These are phyloP conservation scores for Yamadazyma oceani DNA, from an alignment of 1,139 yeast genomes.

Conservation along the genomic window DNA sequence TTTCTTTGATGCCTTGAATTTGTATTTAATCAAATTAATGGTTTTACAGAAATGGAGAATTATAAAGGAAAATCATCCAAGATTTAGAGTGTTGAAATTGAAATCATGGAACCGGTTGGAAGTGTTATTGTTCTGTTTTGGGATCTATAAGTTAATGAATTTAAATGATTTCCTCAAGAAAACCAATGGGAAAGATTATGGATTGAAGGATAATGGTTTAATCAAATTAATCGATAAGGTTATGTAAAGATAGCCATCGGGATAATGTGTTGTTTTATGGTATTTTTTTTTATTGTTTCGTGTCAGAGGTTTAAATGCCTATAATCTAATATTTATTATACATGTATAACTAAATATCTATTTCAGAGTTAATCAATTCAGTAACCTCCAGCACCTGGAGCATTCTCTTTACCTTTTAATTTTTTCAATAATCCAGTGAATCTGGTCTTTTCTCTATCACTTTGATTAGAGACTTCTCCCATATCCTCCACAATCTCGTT, in stretches of 20 bases:
- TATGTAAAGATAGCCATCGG: constrained; percentile 16
- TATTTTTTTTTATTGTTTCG: constrained; percentile 1
- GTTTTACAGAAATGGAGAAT: constrained; percentile 46
- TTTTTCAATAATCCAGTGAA: constrained; percentile 67
- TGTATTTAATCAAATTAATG: constrained; percentile 37
- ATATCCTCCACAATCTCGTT: constrained; percentile 46
- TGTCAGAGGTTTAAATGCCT: constrained; percentile 3
- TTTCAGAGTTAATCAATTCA: too few relatives aligned
- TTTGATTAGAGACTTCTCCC: constrained; percentile 45
- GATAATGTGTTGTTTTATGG: neutral
- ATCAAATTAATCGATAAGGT: constrained; percentile 22
- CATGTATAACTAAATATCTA: neutral
- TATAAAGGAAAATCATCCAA: constrained; percentile 39
- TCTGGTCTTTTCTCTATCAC: constrained; percentile 64
- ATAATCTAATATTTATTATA: constrained; percentile 1
- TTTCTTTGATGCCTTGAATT: constrained; percentile 31
- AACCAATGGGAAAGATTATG: constrained; percentile 19
- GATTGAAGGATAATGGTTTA: constrained; percentile 17
- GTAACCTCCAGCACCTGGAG: constrained; percentile 60
- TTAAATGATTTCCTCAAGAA: constrained; percentile 32
- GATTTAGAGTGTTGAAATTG: constrained; percentile 25
- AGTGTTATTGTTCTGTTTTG: constrained; percentile 36
- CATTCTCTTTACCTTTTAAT: constrained; percentile 66
- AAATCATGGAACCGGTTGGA: constrained; percentile 38
- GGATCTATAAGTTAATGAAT: constrained; percentile 42